These are phyloP conservation scores for Hebeloma cylindrosporum DNA, from an alignment of 768 basidiomycete species.

Conservation along the genomic window DNA sequence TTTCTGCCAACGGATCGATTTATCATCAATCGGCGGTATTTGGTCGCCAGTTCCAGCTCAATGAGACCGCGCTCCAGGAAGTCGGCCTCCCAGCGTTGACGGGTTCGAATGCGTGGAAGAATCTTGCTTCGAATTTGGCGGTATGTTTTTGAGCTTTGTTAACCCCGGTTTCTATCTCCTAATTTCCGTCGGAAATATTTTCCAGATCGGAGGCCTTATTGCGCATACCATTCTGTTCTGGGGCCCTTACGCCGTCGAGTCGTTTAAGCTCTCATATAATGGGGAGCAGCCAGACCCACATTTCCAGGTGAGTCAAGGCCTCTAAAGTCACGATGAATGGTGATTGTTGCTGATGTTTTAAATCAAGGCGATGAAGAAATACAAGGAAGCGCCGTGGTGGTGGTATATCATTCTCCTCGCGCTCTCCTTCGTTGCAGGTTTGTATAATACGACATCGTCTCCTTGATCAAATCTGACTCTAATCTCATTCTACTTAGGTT, in stretches of 20 bases:
- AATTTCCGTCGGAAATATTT: not conserved
- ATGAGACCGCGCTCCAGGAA: conserved; percentile 51
- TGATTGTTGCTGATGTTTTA: no score
- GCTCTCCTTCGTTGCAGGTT: conserved; percentile 59
- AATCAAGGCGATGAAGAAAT: conserved; percentile 61
- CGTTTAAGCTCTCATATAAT: conserved; percentile 47
- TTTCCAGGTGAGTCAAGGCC: conserved; percentile 38
- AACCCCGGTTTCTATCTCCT: no score
- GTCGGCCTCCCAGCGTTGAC: conserved; percentile 50
- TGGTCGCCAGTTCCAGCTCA: conserved; percentile 48
- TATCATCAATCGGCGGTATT: conserved; percentile 56
- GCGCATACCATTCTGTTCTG: conserved; percentile 59
- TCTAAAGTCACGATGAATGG: not conserved
- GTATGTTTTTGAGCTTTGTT: conserved; percentile 29
- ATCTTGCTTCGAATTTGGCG: conserved; percentile 47
- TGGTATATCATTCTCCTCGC: conserved; percentile 54
- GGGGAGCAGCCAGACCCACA: conserved; percentile 57
- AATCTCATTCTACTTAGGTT: conserved; percentile 38
- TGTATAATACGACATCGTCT: conserved; percentile 3
- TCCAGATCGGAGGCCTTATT: conserved; percentile 60
- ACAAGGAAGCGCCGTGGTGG: conserved; percentile 60
- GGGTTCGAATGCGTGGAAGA: conserved; percentile 54
- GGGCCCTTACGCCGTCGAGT: conserved; percentile 48
- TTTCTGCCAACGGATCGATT: conserved; percentile 54
- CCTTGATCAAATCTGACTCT: not conserved